A percentile compares a stretch with the other conserved stretches of the same genome.
phyloP scores from a whole-genome alignment of 768 basidiomycete genomes.

The Pisolithus marmoratus region DNA sequence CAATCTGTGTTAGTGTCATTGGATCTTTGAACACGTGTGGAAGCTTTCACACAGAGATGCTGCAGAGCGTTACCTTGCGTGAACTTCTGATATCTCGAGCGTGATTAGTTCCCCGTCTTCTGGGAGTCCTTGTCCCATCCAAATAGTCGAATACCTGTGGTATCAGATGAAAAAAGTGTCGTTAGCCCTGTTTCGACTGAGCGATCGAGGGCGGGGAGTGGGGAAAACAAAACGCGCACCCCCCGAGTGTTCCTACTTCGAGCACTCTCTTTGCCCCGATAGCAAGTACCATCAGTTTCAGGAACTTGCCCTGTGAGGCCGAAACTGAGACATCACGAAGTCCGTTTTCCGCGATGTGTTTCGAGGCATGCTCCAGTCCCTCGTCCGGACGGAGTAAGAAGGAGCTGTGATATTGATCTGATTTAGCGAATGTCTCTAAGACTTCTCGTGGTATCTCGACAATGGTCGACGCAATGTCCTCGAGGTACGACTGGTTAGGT shows the following conservation, averaged over 20 bases:
- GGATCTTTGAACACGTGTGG: background rate
- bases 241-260: slow-evolving; percentile 53
- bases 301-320: slow-evolving; percentile 50
- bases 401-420: slow-evolving; percentile 43
- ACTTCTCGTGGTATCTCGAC: no score
- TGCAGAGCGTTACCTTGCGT: slow-evolving; percentile 36
- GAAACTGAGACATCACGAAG: slow-evolving; percentile 48
- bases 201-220: no score
- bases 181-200: no score
- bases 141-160: slow-evolving; percentile 31
- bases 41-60: background rate
- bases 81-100: slow-evolving; percentile 40
- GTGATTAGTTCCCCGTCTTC: slow-evolving; percentile 45
- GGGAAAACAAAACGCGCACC: slow-evolving; percentile 29
- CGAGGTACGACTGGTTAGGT: no score
- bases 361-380: slow-evolving; percentile 35
- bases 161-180: background rate
- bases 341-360: slow-evolving; percentile 37
- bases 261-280: no score
- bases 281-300: no score
- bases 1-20: slow-evolving; percentile 35
- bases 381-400: slow-evolving; percentile 44
- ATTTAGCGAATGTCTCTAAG: no score
- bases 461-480: no score
- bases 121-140: slow-evolving; percentile 36